These are phyloP conservation scores for Cucurbita maxima DNA, from an alignment of 306 rosid genomes.

Conservation along the genomic window DNA sequence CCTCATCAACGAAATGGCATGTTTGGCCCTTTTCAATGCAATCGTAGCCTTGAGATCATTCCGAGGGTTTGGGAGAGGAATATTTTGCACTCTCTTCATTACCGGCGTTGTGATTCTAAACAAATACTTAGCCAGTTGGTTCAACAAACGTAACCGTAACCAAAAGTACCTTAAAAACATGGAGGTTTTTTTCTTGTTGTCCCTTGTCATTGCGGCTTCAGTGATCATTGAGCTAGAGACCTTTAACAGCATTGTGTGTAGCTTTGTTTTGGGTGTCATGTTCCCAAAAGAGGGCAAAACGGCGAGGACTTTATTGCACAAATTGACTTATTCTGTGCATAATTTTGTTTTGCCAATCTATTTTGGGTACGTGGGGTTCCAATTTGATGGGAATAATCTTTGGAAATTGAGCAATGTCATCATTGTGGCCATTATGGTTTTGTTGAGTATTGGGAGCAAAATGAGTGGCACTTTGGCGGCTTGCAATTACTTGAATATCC, in stretches of 20 bases:
- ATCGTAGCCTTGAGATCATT: slow-evolving; percentile 13
- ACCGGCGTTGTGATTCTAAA: slow-evolving; percentile 8
- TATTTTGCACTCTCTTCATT: not conserved
- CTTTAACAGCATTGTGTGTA: slow-evolving; percentile 45
- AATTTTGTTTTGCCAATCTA: slow-evolving; percentile 74
- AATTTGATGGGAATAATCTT: slow-evolving; percentile 36
- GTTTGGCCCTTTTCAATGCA: slow-evolving; percentile 37
- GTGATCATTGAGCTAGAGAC: slow-evolving; percentile 46
- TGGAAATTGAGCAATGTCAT: not conserved
- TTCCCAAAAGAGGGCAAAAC: slow-evolving; percentile 82
- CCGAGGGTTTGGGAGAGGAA: not conserved
- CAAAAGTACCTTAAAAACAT: slow-evolving; percentile 62
- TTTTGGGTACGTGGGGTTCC: slow-evolving; percentile 78
- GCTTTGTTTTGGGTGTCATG: slow-evolving; percentile 41
- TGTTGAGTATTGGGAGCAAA: slow-evolving; percentile 55
- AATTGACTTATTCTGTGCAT: slow-evolving; percentile 62
- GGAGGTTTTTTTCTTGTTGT: slow-evolving; percentile 39
- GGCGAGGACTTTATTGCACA: slow-evolving; percentile 60
- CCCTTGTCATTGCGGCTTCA: slow-evolving; percentile 35
- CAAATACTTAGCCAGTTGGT: slow-evolving; percentile 44
- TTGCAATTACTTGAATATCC: slow-evolving; percentile 48
- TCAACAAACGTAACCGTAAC: slow-evolving; percentile 36
- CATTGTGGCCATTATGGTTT: slow-evolving; percentile 25
- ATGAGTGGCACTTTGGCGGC: slow-evolving; percentile 59
- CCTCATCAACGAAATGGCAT: slow-evolving; percentile 43